A percentile compares a stretch with the other conserved stretches of the same genome.
phyloP scores from a whole-genome alignment of 352 stramenopile species.

The Phytopythium vexans region DNA sequence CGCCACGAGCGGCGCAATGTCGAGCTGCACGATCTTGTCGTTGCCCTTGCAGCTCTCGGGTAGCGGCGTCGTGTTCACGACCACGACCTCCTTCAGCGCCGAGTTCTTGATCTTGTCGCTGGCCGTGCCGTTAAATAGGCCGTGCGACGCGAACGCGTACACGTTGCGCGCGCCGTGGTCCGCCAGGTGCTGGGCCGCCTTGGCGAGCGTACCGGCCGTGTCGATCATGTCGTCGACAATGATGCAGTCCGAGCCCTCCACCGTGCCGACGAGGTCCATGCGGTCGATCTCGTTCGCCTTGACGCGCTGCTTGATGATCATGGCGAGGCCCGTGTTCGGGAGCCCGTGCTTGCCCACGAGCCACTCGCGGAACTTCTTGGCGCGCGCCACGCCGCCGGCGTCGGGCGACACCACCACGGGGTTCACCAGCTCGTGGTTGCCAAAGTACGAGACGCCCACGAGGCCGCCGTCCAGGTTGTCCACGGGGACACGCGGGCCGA shows the following conservation, averaged over 20 bases:
- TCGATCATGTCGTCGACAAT: conserved; percentile 99
- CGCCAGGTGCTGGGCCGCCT: conserved; percentile 96
- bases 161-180: conserved; percentile 96
- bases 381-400: conserved; percentile 97
- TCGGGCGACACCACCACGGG: conserved; percentile 99
- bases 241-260: conserved; percentile 99
- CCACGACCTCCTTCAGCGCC: conserved; percentile 89
- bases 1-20: conserved; percentile 96
- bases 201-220: conserved; percentile 98
- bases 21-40: conserved; percentile 98
- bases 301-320: conserved; percentile 99
- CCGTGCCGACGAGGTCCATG: conserved; percentile 99
- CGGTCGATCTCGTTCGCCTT: conserved; percentile 96
- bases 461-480: conserved; percentile 98
- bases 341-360: conserved; percentile 97
- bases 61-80: conserved; percentile 88
- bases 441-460: conserved; percentile 94
- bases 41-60: conserved; percentile 89
- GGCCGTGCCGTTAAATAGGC: conserved; percentile 94
- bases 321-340: conserved; percentile 96
- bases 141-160: conserved; percentile 99
- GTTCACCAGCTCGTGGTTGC: conserved; percentile 97
- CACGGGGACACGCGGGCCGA: conserved; percentile 97
- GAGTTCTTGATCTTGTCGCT: conserved; percentile 89
- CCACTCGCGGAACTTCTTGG: conserved; percentile 99